Percentiles rank a stretch among this genome's conserved stretches.
Conservation (phyloP, 352 stramenopile genomes). For the Paralagenidium karlingii region DNA sequence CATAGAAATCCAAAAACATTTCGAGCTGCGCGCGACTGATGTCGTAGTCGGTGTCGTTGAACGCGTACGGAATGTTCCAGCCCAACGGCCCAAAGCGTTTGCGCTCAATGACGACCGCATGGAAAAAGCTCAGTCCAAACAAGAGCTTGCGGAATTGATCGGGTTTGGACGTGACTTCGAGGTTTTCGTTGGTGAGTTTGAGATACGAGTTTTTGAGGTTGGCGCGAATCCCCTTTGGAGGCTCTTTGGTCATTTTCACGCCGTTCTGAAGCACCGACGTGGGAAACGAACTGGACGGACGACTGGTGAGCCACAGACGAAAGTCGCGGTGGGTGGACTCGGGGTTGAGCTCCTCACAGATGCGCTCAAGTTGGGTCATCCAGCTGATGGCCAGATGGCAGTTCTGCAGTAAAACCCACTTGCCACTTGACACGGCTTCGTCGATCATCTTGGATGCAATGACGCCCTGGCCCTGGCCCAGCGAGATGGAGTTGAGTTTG, state of each 20-base stretch:
- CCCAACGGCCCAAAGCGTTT: slow-evolving; percentile 91
- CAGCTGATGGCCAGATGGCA: slow-evolving; percentile 92
- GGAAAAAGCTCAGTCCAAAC: slow-evolving; percentile 88
- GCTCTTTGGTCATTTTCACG: slow-evolving; percentile 96
- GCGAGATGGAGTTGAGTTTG: slow-evolving; percentile 88
- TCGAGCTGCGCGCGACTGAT: slow-evolving; percentile 78
- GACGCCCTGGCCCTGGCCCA: slow-evolving; percentile 88
- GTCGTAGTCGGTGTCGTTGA: slow-evolving; percentile 94
- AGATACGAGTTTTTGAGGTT: slow-evolving; percentile 93
- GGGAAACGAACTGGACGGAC: slow-evolving; percentile 30
- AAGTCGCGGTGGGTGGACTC: slow-evolving; percentile 87
- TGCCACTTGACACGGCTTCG: slow-evolving; percentile 69
- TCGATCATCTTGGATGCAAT: slow-evolving; percentile 88
- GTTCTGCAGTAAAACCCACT: slow-evolving; percentile 94
- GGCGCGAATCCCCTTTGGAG: slow-evolving; percentile 86
- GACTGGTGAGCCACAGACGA: slow-evolving; percentile 88
- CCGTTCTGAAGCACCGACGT: slow-evolving; percentile 90
- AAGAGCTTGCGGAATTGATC: slow-evolving; percentile 89
- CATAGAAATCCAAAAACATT: slow-evolving; percentile 83
- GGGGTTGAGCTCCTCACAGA: slow-evolving; percentile 84
- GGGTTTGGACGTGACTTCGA: slow-evolving; percentile 80
- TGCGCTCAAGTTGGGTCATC: slow-evolving; percentile 91
- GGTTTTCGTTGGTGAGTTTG: slow-evolving; percentile 83
- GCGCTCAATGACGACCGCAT: slow-evolving; percentile 88
- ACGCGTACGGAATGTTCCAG: slow-evolving; percentile 97